Conservation (phyloP, 2,329 filamentous ascomycete species). For the Penicillium sp. region DNA sequence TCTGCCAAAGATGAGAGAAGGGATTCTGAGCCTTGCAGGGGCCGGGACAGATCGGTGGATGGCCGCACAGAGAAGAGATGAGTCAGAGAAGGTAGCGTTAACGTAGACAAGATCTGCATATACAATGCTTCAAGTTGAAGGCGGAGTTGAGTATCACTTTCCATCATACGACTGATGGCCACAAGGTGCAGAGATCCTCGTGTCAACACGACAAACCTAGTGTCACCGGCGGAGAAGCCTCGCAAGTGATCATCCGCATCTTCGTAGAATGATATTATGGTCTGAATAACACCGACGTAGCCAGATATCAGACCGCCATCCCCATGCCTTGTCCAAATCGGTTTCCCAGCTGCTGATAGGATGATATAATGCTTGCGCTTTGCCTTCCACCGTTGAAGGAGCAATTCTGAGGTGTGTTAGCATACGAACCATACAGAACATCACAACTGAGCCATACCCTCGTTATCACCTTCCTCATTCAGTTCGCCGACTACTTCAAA, state of each 20-base stretch:
- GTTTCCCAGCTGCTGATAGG: constrained; percentile 91
- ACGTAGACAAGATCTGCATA: constrained; percentile 94
- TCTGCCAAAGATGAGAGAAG: constrained; percentile 89
- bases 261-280: constrained; percentile 95
- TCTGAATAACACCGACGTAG: constrained; percentile 93
- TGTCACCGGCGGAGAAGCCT: constrained; percentile 80
- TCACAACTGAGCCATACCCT: constrained; percentile 46
- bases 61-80: constrained; percentile 85
- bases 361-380: constrained; percentile 98
- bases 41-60: constrained; percentile 87
- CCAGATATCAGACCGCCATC: constrained; percentile 85
- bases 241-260: constrained; percentile 70
- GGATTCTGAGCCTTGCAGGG: constrained; percentile 85
- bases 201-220: constrained; percentile 79
- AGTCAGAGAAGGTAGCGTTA: constrained; percentile 81
- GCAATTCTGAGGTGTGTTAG: constrained; percentile 31
- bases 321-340: constrained; percentile 93
- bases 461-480: constrained; percentile 51
- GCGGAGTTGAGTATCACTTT: constrained; percentile 83
- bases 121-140: constrained; percentile 89
- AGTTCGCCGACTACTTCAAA: constrained; percentile 68
- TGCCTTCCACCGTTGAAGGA: constrained; percentile 74
- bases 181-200: constrained; percentile 89
- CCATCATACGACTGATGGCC: constrained; percentile 85
- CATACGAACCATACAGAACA: neutral